Percentiles rank a stretch among this genome's conserved stretches.
Evolutionary conservation across 176 grass and related monocot genomes (phyloP).

Genomic region (Leersia perrieri): DNA sequence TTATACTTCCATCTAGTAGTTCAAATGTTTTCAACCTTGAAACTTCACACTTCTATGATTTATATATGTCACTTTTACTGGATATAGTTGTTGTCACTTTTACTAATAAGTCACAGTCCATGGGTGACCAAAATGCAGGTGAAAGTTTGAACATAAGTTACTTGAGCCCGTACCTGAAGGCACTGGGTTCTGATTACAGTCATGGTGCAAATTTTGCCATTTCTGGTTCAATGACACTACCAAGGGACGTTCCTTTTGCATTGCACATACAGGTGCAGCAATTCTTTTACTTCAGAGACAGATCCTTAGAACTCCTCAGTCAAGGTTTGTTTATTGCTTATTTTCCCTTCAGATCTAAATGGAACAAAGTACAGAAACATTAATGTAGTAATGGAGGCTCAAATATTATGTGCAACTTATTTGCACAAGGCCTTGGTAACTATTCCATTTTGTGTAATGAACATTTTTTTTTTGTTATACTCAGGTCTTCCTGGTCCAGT

Average conservation of each 20-base stretch:
- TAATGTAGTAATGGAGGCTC: neutral
- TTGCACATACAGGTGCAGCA: conserved; percentile 71
- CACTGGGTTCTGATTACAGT: conserved; percentile 68
- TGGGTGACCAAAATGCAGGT: conserved; percentile 42
- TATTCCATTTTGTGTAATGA: neutral
- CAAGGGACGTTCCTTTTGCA: conserved; percentile 45
- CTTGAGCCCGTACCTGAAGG: conserved; percentile 80
- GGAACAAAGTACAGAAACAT: neutral
- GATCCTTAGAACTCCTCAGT: conserved; percentile 64
- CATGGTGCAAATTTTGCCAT: conserved; percentile 86
- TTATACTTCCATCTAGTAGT: neutral
- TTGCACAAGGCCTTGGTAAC: neutral
- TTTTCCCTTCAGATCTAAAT: neutral
- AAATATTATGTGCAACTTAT: neutral
- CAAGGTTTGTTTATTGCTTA: conserved; percentile 35
- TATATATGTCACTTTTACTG: neutral
- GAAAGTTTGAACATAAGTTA: conserved; percentile 76
- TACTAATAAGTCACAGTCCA: conserved; percentile 13
- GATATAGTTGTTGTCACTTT: conserved; percentile 12
- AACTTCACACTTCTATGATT: neutral
- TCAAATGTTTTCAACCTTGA: neutral
- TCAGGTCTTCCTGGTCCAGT: conserved; percentile 50
- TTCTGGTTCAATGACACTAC: conserved; percentile 48
- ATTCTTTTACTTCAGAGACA: conserved; percentile 73
- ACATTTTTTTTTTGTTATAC: conserved; percentile 10